Base-by-base conservation (phyloP, 805 yeast genomes). In the Ogataea kodamae region DNA sequence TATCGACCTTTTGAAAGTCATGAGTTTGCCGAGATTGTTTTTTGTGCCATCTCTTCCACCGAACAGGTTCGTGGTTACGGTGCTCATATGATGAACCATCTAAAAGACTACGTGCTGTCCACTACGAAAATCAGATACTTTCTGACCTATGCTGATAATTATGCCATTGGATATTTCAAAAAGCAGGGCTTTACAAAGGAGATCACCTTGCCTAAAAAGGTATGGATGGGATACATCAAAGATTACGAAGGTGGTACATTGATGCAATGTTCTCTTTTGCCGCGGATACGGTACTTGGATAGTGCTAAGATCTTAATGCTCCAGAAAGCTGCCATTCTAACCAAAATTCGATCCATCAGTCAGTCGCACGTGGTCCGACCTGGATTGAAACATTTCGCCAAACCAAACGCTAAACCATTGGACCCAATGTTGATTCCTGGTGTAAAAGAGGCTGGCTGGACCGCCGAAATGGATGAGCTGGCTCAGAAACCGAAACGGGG, bases 51-150 rank as follows among this genome's bases (percentile, higher is more conserved):
- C 39, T 82, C 95, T 26, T 86, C 96, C 2, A 86, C 97, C 0
- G 99, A 92, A 56, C 99, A 92, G 65, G 98, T 92, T 12, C 68
- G 97, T 45, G 99, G 98, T 21, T 92, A 92, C 56, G 99, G 99
- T 61, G 98, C 98, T 0, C 98, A 92, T 61, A 61, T 92, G 52
- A 92, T 92, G 99, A 92, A 92, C 59, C 99, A 92, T 64, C 66
- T 92, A 48, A 92, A 92, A 55, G 98, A 92, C 61, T 92, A 90
- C 59, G 97, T 92, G 24, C 70, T 87, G 47, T 81, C 87, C 13
- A 88, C 97, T 0, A 76, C 94, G 6, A 84, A 81, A 17, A 81
- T 90, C 37, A 79, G 78, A 61, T 81, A 90, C 57, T 90, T 90
- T 54, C 61, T 90, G 43, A 90, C 97, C 1, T 90, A 92, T 64